Percentiles rank a stretch among this genome's conserved stretches.
phyloP scores from a whole-genome alignment of 164 flowering plant genomes.

The Santalum album region DNA sequence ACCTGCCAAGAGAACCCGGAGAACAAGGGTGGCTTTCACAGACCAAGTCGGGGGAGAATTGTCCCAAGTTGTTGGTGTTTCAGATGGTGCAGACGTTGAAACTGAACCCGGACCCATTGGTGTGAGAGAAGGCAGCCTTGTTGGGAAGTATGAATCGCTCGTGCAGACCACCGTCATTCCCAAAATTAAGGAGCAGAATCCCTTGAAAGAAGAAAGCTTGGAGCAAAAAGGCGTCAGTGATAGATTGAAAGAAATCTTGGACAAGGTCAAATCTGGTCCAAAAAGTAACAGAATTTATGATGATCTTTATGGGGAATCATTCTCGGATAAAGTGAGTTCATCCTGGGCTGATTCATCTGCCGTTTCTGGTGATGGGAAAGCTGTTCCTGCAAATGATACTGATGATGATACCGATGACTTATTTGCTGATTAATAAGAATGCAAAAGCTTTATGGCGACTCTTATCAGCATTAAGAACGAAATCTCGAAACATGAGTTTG shows the following conservation, averaged over 20 bases:
- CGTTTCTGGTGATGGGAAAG: not conserved
- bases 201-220: slow-evolving; percentile 32
- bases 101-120: slow-evolving; percentile 99
- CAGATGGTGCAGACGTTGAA: slow-evolving; percentile 73
- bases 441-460: too few relatives aligned
- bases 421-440: not conserved
- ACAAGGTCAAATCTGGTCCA: slow-evolving; percentile 64
- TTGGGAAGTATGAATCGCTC: slow-evolving; percentile 93
- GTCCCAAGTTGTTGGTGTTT: slow-evolving; percentile 75
- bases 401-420: not conserved
- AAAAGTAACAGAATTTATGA: slow-evolving; percentile 66
- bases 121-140: slow-evolving; percentile 97
- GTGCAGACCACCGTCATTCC: slow-evolving; percentile 89
- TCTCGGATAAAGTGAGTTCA: slow-evolving; percentile 62
- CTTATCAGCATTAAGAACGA: too few relatives aligned
- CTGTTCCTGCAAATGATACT: not conserved
- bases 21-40: slow-evolving; percentile 64
- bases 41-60: slow-evolving; percentile 36
- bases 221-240: slow-evolving; percentile 67
- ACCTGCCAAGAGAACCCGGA: slow-evolving; percentile 55
- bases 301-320: slow-evolving; percentile 81
- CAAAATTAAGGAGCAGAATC: slow-evolving; percentile 55
- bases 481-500: too few relatives aligned
- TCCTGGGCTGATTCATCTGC: slow-evolving; percentile 38
- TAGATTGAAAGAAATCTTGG: slow-evolving; percentile 63